Evolutionary conservation across 139 green algal genomes (phyloP), one percentile per base, ranked within the genome.

Genomic region (Chlamydomonas sphaeroides): DNA sequence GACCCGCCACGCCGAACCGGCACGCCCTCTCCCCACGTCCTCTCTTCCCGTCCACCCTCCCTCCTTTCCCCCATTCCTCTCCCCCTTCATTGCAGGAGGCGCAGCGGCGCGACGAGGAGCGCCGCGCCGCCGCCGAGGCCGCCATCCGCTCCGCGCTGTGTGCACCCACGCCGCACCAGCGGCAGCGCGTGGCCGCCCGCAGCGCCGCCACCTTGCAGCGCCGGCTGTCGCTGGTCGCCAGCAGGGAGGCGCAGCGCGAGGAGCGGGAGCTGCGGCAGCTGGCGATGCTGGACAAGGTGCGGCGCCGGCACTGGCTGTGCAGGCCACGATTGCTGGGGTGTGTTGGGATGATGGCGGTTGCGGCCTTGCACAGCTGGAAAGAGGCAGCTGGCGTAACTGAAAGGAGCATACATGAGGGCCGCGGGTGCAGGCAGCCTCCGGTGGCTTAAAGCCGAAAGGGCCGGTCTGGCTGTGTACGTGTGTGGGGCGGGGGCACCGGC

Each of bases 221-320:
- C 30, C 81, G 72, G 5, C 69, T 62, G 38, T 57, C 61, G 51
- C 71, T 82, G 71, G 39, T 82, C 38, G 81, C 71, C 8, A 51
- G 4, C 3, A 33, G 57, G 32, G 81, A 86, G 63, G 81, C 49
- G 23, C 35, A 33, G 38, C 35, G 48, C 14, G 4, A 49, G 4
- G n/a, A 70, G 51, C 71, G 81, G 35, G 63, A 75, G 71, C 61
- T 59, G 26, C 62, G 66, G 38, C 81, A 86, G 71, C 48, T 66
- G 70, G 53, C 61, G 51, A 51, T 86, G 42, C 71, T 86, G 62
- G 71, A 86, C 32, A 86, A 86, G 81, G 81, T 86, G 38, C 4
- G 80, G 6, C 2, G 26, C 23, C 39, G 28, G 17, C 17, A 23
- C 32, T 23, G 1, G 49, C n/a, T 15, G 53, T 14, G 33, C 18